Base-by-base conservation (phyloP, 108 stramenopile species). In the Pelagomonas calceolata region DNA sequence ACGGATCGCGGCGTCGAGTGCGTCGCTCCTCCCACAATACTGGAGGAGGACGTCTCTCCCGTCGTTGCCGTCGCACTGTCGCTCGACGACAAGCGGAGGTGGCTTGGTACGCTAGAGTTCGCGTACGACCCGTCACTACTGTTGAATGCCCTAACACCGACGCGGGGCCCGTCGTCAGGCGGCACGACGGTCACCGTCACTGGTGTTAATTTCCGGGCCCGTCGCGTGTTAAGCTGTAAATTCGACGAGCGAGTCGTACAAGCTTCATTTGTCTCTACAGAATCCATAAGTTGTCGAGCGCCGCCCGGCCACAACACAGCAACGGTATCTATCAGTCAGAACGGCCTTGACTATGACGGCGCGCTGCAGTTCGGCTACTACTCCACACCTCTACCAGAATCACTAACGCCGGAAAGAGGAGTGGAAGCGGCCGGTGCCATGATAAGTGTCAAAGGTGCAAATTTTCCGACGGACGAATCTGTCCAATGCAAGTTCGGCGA, bases 331-430 rank as follows among this genome's bases (percentile, higher is more conserved):
- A 65, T 51, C 21, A 65, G 34, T 14, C 0, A 16, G 32, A 39
- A 32, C 30, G 32, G 45, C 16, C 12, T 69, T 51, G 43, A 69
- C 69, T 65, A 64, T 18, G 30, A 32, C 63, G 35, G 36, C 64
- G 10, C 18, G 26, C 46, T 36, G 36, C 70, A 71, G 70, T 51
- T 71, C 64, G 18, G 64, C 36, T 64, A 64, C 32, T 64, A 30
- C 4, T 26, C 70, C 9, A 16, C 35, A 3, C 70, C 63, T 0
- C 15, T 43, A 30, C n/a, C n/a, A n/a, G n/a, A n/a, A n/a, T 71
- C 33, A 14, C 18, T 32, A 64, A 26, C 14, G 51, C 51, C 51
- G 7, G 51, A 1, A 3, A 17, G 51, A 3, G 51, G 51, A 3
- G 21, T 26, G 21, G 51, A 1, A 3, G 51, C 14, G 21, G 51